A percentile compares a stretch with the other conserved stretches of the same genome.
phyloP scores from a whole-genome alignment of 78 protist genomes.

The Dictyostelium firmibasis region DNA sequence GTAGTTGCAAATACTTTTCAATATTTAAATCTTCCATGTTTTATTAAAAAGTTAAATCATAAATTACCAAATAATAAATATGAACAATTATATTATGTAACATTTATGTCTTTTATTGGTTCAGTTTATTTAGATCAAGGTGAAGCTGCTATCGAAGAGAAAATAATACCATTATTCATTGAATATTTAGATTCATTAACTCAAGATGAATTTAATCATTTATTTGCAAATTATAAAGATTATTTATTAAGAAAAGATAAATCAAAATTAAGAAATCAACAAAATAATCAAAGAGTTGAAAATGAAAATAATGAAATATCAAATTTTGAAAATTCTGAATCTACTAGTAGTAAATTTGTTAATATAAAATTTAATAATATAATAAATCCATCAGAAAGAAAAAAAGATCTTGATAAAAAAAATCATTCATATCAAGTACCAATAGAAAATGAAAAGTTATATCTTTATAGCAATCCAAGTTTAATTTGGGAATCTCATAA shows the following conservation, averaged over 20 bases:
- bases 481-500: neutral
- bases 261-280: too few species aligned
- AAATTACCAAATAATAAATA: neutral
- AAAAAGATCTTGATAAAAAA: too few species aligned
- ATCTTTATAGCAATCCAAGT: neutral
- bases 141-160: neutral
- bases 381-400: too few species aligned
- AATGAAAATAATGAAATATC: neutral
- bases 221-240: neutral
- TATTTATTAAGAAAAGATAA: too few species aligned
- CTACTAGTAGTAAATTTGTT: too few species aligned
- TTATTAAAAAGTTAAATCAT: neutral
- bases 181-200: conserved; percentile 27
- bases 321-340: too few species aligned
- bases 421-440: neutral
- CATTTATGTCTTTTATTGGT: conserved; percentile 37
- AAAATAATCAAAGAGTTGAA: too few species aligned
- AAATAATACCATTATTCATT: neutral
- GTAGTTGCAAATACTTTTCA: conserved; percentile 17
- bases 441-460: neutral
- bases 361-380: too few species aligned
- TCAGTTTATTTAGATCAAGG: conserved; percentile 11
- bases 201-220: neutral
- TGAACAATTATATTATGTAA: neutral
- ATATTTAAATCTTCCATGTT: conserved; percentile 7